These are phyloP conservation scores for Cytospora leucostoma DNA, from an alignment of 2,329 filamentous ascomycete genomes.

Conservation along the genomic window DNA sequence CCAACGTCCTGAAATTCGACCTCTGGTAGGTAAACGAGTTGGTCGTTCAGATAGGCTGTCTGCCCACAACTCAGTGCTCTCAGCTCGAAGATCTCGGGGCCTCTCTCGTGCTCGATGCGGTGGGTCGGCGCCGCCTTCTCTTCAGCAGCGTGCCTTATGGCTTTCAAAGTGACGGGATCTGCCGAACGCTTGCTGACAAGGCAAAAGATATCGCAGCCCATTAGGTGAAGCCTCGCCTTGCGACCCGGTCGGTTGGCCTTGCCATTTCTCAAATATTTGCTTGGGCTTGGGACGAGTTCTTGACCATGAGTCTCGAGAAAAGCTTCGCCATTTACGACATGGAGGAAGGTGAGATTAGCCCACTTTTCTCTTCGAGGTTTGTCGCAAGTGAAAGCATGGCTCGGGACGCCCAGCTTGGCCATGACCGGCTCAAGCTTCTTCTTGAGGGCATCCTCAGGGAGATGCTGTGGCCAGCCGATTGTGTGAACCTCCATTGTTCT, in stretches of 20 bases:
- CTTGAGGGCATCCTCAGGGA: constrained; percentile 42
- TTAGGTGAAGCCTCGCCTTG: constrained; percentile 35
- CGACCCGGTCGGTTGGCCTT: constrained; percentile 19
- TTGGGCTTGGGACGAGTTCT: not conserved
- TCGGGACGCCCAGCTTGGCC: constrained; percentile 41
- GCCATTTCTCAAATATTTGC: not conserved
- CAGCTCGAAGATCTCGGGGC: constrained; percentile 21
- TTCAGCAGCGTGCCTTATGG: constrained; percentile 29
- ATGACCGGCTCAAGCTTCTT: constrained; percentile 45
- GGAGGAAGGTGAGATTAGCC: constrained; percentile 48
- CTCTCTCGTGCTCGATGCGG: constrained; percentile 9
- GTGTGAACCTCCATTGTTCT: constrained; percentile 50
- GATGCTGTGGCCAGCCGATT: constrained; percentile 43
- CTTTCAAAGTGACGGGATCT: constrained; percentile 28
- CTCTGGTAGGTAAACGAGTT: constrained; percentile 49
- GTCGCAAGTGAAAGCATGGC: constrained; percentile 43
- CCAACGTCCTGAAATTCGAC: constrained; percentile 38
- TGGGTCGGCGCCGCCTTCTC: constrained; percentile 21
- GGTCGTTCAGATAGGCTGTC: constrained; percentile 42
- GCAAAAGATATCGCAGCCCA: constrained; percentile 37
- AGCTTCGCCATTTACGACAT: constrained; percentile 39
- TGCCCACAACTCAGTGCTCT: constrained; percentile 44
- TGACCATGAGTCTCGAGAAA: constrained; percentile 45
- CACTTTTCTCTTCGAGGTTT: constrained; percentile 41
- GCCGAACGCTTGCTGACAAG: constrained; percentile 25